Conservation (phyloP, 208 protist genomes). For the Leishmania mexicana region DNA sequence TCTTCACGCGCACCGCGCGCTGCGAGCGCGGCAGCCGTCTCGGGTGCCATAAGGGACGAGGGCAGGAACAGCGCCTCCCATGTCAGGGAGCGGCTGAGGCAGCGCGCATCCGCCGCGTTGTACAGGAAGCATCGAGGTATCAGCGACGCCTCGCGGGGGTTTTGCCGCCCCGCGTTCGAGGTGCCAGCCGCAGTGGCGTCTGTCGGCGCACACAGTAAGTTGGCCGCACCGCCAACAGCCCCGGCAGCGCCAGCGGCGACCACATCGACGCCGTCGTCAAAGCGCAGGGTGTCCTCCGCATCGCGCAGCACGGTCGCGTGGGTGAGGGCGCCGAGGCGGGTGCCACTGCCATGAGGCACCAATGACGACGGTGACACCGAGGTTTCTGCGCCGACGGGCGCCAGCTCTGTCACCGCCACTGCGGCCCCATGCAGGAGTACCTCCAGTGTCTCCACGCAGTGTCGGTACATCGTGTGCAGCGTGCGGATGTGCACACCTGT, state of each 20-base stretch:
- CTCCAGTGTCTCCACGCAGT: slow-evolving; percentile 29
- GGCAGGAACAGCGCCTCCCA: slow-evolving; percentile 23
- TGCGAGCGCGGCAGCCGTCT: neutral
- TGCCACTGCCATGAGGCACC: neutral
- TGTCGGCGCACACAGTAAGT: neutral
- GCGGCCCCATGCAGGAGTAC: slow-evolving; percentile 31
- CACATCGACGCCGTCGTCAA: slow-evolving; percentile 9
- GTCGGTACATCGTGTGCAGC: slow-evolving; percentile 19
- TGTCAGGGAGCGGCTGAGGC: slow-evolving; percentile 22
- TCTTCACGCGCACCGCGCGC: neutral
- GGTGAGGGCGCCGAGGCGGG: slow-evolving; percentile 7
- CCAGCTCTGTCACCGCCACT: slow-evolving; percentile 10
- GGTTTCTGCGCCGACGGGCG: neutral
- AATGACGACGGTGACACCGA: slow-evolving; percentile 1
- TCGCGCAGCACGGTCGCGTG: slow-evolving; percentile 14
- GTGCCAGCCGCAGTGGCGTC: neutral
- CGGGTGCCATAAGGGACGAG: neutral
- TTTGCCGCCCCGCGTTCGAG: neutral
- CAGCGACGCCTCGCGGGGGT: neutral
- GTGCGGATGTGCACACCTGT: slow-evolving; percentile 4
- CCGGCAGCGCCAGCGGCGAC: neutral
- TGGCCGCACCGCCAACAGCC: neutral
- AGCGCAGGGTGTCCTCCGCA: neutral
- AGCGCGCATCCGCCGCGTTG: slow-evolving; percentile 28
- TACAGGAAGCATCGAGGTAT: slow-evolving; percentile 20